Evolutionary conservation across 352 stramenopile species (phyloP).

Genomic region (Pythium sukuiense): DNA sequence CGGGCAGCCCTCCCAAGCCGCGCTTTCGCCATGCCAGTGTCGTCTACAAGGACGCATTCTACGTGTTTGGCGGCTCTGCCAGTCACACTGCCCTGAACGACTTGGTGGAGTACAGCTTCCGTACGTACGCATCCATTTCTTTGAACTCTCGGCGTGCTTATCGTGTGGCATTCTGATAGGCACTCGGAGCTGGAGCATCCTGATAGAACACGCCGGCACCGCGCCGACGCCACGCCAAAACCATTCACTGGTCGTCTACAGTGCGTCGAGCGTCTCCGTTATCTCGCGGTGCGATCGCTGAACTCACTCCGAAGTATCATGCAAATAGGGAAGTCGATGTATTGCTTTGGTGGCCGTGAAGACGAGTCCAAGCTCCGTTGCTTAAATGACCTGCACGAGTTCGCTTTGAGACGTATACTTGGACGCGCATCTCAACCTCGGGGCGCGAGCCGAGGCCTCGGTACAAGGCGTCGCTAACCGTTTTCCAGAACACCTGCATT

Average conservation of each 20-base stretch:
- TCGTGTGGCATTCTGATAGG: too few relatives aligned
- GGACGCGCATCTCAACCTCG: conserved; percentile 74
- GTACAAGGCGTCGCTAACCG: conserved; percentile 86
- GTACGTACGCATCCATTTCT: conserved; percentile 54
- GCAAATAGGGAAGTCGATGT: conserved; percentile 74
- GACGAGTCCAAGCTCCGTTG: conserved; percentile 56
- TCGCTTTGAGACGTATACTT: conserved; percentile 85
- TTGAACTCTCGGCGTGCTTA: too few relatives aligned
- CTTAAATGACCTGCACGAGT: conserved; percentile 96
- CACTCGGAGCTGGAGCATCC: conserved; percentile 73
- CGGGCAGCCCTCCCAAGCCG: conserved; percentile 60
- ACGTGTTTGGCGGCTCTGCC: conserved; percentile 94
- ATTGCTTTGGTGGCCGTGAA: conserved; percentile 94
- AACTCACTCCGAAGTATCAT: background rate
- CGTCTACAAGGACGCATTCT: conserved; percentile 93
- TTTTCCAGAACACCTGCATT: conserved; percentile 92
- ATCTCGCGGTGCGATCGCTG: too few relatives aligned
- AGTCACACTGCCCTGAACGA: conserved; percentile 90
- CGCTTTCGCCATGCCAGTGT: conserved; percentile 93
- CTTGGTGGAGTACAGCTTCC: conserved; percentile 95
- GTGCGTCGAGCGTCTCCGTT: conserved; percentile 28
- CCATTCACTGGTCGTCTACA: conserved; percentile 92
- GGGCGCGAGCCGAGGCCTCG: conserved; percentile 61
- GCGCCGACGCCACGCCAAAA: conserved; percentile 94
- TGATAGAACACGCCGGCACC: conserved; percentile 73